Base-by-base conservation (phyloP, 495 filamentous ascomycete species). In the Penicillium bialowiezense region DNA sequence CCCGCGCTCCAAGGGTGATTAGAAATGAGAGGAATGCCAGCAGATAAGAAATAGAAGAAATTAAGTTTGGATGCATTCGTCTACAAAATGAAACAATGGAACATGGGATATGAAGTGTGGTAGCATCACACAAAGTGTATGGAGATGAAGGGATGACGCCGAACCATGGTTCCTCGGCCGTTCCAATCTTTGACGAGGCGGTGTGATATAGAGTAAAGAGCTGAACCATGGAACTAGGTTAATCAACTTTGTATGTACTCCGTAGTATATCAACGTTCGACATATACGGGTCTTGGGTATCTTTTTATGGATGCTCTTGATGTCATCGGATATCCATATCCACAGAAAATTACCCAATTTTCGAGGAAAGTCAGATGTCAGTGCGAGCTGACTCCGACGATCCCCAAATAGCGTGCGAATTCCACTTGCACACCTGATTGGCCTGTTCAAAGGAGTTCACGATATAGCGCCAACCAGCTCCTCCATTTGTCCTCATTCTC, bases 351-450 rank as follows among this genome's bases (percentile, higher is more conserved):
- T 13, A 14, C 20, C 19, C 12, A 24, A 24, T 26, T 18, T 17
- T 34, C 42, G 29, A 47, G 53, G 59, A 62, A 64, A 59, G 58
- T 62, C 61, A 62, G 58, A 62, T 59, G 61, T 64, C 58, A 62
- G 59, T 62, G 59, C 61, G 61, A 62, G 61, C 46, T 58, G 54
- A 37, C 54, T 57, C 28, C 52, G 42, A 42, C 44, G 28, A 48
- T 46, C 19, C 12, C 21, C 33, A 55, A 48, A 54, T 61, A 61
- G 54, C 52, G 55, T 43, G 23, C 23, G 23, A 47, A 46, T 41
- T 33, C 15, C 48, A 33, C 48, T 36, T 20, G 26, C 39, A n/a
- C 26, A 20, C 15, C 35, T 57, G 42, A 62, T 62, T 59, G 32
- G 56, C 36, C 15, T 14, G 36, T 46, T 32, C 3, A 43, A 46